phyloP scores from a whole-genome alignment of 1,139 yeast species.

The Suhomyces ambrosiae region DNA sequence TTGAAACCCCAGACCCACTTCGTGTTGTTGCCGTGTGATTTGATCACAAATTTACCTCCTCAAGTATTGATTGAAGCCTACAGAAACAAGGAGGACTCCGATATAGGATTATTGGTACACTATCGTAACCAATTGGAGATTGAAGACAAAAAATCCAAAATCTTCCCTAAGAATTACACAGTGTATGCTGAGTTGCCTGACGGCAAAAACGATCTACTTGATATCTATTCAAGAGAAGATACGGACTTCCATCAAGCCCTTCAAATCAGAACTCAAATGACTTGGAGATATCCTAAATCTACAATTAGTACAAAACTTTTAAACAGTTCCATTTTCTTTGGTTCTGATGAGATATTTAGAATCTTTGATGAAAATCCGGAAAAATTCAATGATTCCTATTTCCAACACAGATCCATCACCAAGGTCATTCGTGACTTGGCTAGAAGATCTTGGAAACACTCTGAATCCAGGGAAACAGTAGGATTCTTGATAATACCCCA shows the following conservation, averaged over 20 bases:
- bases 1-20: constrained; percentile 50
- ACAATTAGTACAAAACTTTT: constrained; percentile 74
- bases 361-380: constrained; percentile 34
- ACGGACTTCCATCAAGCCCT: constrained; percentile 70
- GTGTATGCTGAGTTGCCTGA: constrained; percentile 57
- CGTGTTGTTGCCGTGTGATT: constrained; percentile 89
- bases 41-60: constrained; percentile 89
- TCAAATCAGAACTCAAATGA: constrained; percentile 79
- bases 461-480: constrained; percentile 57
- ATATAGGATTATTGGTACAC: constrained; percentile 70
- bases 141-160: constrained; percentile 66
- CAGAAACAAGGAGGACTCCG: constrained; percentile 65
- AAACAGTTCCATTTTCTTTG: constrained; percentile 80
- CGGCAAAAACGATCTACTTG: constrained; percentile 61
- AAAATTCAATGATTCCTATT: constrained; percentile 41
- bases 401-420: constrained; percentile 52
- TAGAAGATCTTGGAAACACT: constrained; percentile 88
- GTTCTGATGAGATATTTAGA: constrained; percentile 54
- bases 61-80: constrained; percentile 83
- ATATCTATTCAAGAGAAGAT: constrained; percentile 65
- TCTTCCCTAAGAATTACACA: constrained; percentile 53
- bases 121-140: constrained; percentile 74
- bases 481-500: constrained; percentile 67
- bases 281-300: constrained; percentile 84
- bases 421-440: constrained; percentile 85